Evolutionary conservation across 805 yeast genomes (phyloP), one percentile per base, ranked within the genome.

Genomic region (Starmerella sirachaensis): DNA sequence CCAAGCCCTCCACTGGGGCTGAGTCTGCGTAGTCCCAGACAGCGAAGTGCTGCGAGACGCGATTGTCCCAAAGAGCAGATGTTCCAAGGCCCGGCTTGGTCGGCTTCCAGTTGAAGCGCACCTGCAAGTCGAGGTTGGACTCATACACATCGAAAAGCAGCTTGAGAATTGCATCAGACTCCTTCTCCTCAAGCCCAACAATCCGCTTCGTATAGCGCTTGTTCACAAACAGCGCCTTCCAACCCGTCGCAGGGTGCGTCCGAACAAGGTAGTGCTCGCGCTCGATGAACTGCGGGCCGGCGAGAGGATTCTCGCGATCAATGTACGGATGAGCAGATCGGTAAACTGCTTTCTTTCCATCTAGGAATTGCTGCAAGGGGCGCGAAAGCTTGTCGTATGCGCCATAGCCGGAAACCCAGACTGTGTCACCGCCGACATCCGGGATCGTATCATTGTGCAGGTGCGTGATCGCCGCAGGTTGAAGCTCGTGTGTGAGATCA

Each of bases 401-500:
- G 30, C 65, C 74, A 45, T 68, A 65, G 14, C 72, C 72, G 36
- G 69, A 66, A 20, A 68, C 65, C 65, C 70, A 72, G n/a, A 64
- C 54, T 5, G 77, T 72, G 50, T 72, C 77, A n/a, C 77, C 78
- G 11, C 64, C 64, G 20, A 53, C 57, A 18, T 67, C 72, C 21
- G 76, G 75, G 24, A 66, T 65, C 41, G 77, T 79, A 33, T 78
- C 61, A 40, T 76, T 72, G 14, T 72, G 64, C 51, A 80, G 74
- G 44, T 76, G 69, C 0, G 93, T 79, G 40, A 70, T 63, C 12
- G 79, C 79, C 11, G 88, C 78, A 10, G 86, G 80, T 53, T 76
- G 82, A 35, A 66, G 66, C 57, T 80, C 91, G 56, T 76, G 80
- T 18, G 83, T 70, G 29, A 78, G 77, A 55, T 81, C 93, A 9